Evolutionary conservation across 2,329 filamentous ascomycete species (phyloP).

Genomic region (Fusarium agapanthi): DNA sequence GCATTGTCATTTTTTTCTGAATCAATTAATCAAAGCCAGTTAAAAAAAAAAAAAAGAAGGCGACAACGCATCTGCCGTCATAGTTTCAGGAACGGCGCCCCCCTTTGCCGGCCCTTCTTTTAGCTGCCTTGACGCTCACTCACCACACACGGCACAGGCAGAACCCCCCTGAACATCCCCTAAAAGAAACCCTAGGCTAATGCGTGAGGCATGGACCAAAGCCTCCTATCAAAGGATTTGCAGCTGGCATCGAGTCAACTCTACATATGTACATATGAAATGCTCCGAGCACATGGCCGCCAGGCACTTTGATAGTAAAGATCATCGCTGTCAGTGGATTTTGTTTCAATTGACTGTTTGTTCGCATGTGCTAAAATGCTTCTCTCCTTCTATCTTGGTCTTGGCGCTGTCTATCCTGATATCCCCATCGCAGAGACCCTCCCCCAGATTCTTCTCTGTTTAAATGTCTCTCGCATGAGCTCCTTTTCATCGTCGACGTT

Average conservation of each 20-base stretch:
- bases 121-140: not conserved
- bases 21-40: not conserved
- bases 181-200: not conserved
- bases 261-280: slow-evolving; percentile 5
- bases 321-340: slow-evolving; percentile 10
- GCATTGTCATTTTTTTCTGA: not conserved
- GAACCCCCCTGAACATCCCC: slow-evolving; percentile 2
- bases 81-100: slow-evolving; percentile 20
- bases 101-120: slow-evolving; percentile 4
- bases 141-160: not conserved
- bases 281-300: slow-evolving; percentile 2
- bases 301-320: slow-evolving; percentile 6
- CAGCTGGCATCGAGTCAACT: not conserved
- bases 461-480: not conserved
- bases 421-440: slow-evolving; percentile 10
- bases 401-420: slow-evolving; percentile 14
- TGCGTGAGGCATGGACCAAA: not conserved
- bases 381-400: slow-evolving; percentile 4
- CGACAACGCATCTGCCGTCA: not conserved
- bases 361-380: not conserved
- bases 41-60: slow-evolving; percentile 1
- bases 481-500: not conserved
- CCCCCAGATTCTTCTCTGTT: slow-evolving; percentile 7
- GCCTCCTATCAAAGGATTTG: not conserved
- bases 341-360: slow-evolving; percentile 9